Base-by-base conservation (phyloP, 106 monocot species). In the Apostasia ramifera region DNA sequence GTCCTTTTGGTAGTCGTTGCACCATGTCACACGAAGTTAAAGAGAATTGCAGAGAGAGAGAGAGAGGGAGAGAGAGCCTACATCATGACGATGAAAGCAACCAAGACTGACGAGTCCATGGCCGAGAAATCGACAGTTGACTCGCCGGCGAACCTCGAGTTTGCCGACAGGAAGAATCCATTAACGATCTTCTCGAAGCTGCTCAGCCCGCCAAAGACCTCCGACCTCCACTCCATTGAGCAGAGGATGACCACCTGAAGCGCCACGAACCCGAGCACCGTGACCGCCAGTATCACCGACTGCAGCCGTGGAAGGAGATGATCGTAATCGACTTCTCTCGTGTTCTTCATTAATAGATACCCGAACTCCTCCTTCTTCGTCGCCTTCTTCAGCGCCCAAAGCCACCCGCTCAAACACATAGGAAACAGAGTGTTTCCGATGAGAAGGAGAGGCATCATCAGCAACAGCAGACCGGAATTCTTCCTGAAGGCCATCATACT, bases 401-500 rank as follows among this genome's bases (percentile, higher is more conserved):
- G 1, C 2, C 42, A 7, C 2, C 53, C 46, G 38, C 81, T 68
- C 11, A 86, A 37, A 39, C 59, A 59, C 14, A 72, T 8, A 0
- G 86, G 81, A 48, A 67, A 88, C 57, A 88, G 7, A 3, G 79
- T 76, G 76, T 82, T 88, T 0, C 88, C 88, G 1, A 57, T 55
- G 8, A 92, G 78, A 26, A 74, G 55, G 8, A 80, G 68, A 1
- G 58, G 71, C 13, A 71, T 40, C 10, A 85, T 63, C 10, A 77
- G 39, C 10, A 88, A 60, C 1, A 84, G 76, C 6, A 92, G 77
- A 2, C 76, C 68, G 0, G 82, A 45, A 59, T 73, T 68, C 2
- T 63, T 67, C 44, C 65, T 85, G 74, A 92, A 88, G 2, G 38
- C 54, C 12, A 13, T 45, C 87, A 91, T 85, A 80, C 71, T 88